phyloP scores from a whole-genome alignment of 2,329 filamentous ascomycete genomes.

The Botrytis fragariae region DNA sequence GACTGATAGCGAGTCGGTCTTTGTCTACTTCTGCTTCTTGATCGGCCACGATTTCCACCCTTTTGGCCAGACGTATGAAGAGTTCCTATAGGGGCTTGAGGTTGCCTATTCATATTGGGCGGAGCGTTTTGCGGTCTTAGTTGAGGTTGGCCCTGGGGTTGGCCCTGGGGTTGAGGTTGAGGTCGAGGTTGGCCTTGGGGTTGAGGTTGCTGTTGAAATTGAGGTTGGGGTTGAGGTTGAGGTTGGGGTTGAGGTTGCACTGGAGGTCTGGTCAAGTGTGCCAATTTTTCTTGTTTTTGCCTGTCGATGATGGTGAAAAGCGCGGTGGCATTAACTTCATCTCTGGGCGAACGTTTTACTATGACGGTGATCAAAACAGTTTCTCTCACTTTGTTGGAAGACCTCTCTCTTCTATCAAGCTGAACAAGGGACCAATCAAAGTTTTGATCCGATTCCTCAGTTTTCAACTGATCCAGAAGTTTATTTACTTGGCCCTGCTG shows the following conservation, averaged over 20 bases:
- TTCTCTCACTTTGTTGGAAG: slow-evolving; percentile 26
- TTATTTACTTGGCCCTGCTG: slow-evolving; percentile 35
- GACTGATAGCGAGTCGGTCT: slow-evolving; percentile 13
- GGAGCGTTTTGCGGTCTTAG: slow-evolving; percentile 2
- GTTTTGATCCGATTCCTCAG: slow-evolving; percentile 27
- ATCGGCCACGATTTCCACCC: background rate
- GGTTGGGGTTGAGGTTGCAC: background rate
- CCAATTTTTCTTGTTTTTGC: slow-evolving; percentile 22
- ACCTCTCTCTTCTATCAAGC: slow-evolving; percentile 27
- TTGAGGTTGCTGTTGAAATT: background rate
- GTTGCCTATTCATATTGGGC: slow-evolving; percentile 3
- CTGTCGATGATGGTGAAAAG: slow-evolving; percentile 30
- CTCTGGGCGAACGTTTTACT: slow-evolving; percentile 29
- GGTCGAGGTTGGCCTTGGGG: slow-evolving; percentile 8
- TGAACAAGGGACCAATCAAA: slow-evolving; percentile 37
- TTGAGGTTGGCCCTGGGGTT: background rate
- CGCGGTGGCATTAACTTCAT: slow-evolving; percentile 25
- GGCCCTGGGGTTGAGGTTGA: background rate
- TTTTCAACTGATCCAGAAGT: slow-evolving; percentile 33
- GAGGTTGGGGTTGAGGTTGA: slow-evolving; percentile 20
- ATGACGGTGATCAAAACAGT: slow-evolving; percentile 35
- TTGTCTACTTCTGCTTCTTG: background rate
- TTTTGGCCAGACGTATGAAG: background rate
- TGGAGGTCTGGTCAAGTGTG: slow-evolving; percentile 22
- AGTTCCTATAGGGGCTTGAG: background rate